Conservation (phyloP, 2,329 filamentous ascomycete genomes). For the Clonostachys rhizophaga region DNA sequence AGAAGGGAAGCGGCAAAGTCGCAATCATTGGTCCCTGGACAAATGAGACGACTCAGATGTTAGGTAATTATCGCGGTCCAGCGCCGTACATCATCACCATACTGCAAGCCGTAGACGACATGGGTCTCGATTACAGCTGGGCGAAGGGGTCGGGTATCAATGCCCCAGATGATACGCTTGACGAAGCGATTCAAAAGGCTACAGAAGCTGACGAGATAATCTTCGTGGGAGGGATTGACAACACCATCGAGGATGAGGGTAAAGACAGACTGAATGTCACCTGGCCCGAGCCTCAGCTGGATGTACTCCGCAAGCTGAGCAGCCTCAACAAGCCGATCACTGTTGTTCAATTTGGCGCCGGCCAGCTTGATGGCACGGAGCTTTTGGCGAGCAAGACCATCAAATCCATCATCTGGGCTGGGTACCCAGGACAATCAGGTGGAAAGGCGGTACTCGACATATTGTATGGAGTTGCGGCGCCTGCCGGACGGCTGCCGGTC, state of each 20-base stretch:
- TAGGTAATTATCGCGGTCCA: slow-evolving; percentile 20
- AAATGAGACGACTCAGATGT: slow-evolving; percentile 10
- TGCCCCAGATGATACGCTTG: no score
- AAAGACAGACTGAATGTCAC: slow-evolving; percentile 43
- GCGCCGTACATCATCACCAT: slow-evolving; percentile 52
- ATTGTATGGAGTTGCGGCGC: slow-evolving; percentile 40
- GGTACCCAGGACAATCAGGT: slow-evolving; percentile 56
- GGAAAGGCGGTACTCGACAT: slow-evolving; percentile 50
- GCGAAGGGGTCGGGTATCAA: no score
- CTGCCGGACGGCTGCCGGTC: slow-evolving; percentile 47
- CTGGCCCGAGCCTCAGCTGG: slow-evolving; percentile 47
- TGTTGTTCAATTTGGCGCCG: slow-evolving; percentile 45
- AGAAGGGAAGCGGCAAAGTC: slow-evolving; percentile 7
- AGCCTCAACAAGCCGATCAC: slow-evolving; percentile 40
- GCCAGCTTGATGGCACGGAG: slow-evolving; percentile 44
- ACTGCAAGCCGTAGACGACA: slow-evolving; percentile 20
- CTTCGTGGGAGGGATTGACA: slow-evolving; percentile 51
- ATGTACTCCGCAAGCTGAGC: slow-evolving; percentile 35
- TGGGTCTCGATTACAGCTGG: slow-evolving; percentile 1
- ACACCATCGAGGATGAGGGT: slow-evolving; percentile 43
- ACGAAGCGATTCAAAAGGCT: no score
- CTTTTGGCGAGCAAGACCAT: slow-evolving; percentile 20
- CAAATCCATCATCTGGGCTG: slow-evolving; percentile 49
- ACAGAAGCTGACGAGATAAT: slow-evolving; percentile 41
- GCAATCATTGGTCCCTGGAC: slow-evolving; percentile 27